A percentile compares a stretch with the other conserved stretches of the same genome.
Conservation (phyloP, 192 early-diverging fungal species). For the Glomus cerebriforme region DNA sequence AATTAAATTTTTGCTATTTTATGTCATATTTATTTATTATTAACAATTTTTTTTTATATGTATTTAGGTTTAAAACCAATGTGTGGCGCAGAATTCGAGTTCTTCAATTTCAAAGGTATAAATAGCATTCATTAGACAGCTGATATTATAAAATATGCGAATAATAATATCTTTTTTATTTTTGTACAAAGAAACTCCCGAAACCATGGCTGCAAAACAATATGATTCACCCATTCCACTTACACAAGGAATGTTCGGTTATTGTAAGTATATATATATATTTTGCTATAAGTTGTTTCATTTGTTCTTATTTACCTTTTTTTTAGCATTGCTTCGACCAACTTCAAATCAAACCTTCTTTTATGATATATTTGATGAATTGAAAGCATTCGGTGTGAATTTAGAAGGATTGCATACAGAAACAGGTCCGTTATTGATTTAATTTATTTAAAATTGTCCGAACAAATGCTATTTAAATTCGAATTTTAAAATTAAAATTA, state of each 20-base stretch:
- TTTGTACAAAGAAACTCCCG: constrained; percentile 60
- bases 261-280: constrained; percentile 47
- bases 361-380: constrained; percentile 67
- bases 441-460: no score
- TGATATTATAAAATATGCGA: neutral
- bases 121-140: neutral
- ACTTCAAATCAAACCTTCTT: constrained; percentile 69
- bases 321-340: constrained; percentile 56
- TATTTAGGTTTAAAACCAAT: constrained; percentile 47
- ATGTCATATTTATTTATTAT: constrained; percentile 59
- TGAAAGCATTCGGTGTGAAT: constrained; percentile 57
- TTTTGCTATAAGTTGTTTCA: neutral
- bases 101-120: constrained; percentile 79
- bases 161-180: neutral
- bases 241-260: constrained; percentile 84
- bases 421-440: constrained; percentile 53
- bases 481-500: neutral
- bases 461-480: neutral
- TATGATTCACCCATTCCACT: constrained; percentile 58
- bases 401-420: constrained; percentile 83
- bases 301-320: neutral
- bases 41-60: constrained; percentile 44
- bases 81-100: constrained; percentile 72
- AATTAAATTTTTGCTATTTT: neutral
- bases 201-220: constrained; percentile 62